phyloP scores from a whole-genome alignment of 2,329 filamentous ascomycete species.

The Orbilia quercus region DNA sequence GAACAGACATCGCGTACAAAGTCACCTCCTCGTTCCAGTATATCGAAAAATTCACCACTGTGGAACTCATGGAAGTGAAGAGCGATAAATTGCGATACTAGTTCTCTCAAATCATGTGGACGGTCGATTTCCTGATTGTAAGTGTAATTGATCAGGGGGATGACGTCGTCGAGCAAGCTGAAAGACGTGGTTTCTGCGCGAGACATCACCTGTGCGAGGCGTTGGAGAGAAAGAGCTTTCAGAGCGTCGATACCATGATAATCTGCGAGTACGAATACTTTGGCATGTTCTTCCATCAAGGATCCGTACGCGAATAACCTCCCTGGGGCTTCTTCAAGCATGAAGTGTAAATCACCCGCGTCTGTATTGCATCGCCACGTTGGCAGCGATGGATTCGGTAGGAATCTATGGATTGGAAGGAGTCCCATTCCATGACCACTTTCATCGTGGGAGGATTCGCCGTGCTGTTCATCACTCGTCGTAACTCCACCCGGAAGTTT shows the following conservation, averaged over 20 bases:
- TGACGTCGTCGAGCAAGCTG: slow-evolving; percentile 13
- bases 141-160: slow-evolving; percentile 26
- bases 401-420: slow-evolving; percentile 22
- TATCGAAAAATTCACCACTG: slow-evolving; percentile 11
- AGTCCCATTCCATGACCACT: not conserved
- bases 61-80: slow-evolving; percentile 30
- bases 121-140: slow-evolving; percentile 14
- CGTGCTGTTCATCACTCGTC: not conserved
- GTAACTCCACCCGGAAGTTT: too few species aligned
- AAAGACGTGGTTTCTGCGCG: slow-evolving; percentile 1
- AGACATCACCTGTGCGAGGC: slow-evolving; percentile 27
- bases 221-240: slow-evolving; percentile 19
- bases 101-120: slow-evolving; percentile 23
- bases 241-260: slow-evolving; percentile 25
- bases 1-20: slow-evolving; percentile 38
- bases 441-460: not conserved
- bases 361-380: slow-evolving; percentile 42
- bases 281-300: slow-evolving; percentile 12
- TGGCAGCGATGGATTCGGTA: slow-evolving; percentile 7
- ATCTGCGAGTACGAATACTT: slow-evolving; percentile 35
- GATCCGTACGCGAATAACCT: slow-evolving; percentile 24
- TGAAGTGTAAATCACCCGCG: slow-evolving; percentile 22
- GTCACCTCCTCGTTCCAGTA: slow-evolving; percentile 28
- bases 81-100: slow-evolving; percentile 36
- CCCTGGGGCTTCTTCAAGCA: not conserved